Conservation (phyloP, 1,284 basidiomycete genomes). For the Cutaneotrichosporon sp. region DNA sequence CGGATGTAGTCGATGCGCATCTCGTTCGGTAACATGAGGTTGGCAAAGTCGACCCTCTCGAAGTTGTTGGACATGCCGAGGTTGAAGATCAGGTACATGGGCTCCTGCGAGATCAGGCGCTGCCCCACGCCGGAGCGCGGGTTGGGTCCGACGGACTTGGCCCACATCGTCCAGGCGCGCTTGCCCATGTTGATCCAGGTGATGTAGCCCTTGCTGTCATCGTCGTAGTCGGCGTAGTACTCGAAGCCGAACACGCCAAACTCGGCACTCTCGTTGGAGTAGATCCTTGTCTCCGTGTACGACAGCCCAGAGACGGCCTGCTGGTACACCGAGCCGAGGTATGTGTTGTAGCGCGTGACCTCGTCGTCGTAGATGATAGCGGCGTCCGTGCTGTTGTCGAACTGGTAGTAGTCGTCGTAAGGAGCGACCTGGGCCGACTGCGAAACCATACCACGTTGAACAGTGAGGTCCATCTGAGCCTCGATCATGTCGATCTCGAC, state of each 20-base stretch:
- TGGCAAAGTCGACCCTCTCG: constrained; percentile 51
- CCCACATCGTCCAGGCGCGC: constrained; percentile 60
- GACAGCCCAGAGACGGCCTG: constrained; percentile 72
- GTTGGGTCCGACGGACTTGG: constrained; percentile 63
- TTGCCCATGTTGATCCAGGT: constrained; percentile 65
- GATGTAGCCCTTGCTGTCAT: constrained; percentile 62
- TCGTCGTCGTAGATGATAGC: constrained; percentile 40
- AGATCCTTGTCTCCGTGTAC: constrained; percentile 58
- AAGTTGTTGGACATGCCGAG: constrained; percentile 54
- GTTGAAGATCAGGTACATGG: constrained; percentile 59
- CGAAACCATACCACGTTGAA: constrained; percentile 29
- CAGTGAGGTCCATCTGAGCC: constrained; percentile 54
- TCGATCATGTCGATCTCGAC: constrained; percentile 72
- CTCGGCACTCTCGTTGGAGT: constrained; percentile 49
- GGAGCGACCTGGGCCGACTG: constrained; percentile 44
- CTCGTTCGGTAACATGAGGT: constrained; percentile 55
- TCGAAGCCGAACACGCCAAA: constrained; percentile 65
- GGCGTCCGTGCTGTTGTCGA: constrained; percentile 57
- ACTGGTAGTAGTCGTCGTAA: constrained; percentile 67
- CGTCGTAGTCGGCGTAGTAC: constrained; percentile 63
- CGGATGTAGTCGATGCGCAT: constrained; percentile 56
- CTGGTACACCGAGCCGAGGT: constrained; percentile 75
- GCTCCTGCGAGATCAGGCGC: constrained; percentile 75
- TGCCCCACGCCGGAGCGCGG: constrained; percentile 60
- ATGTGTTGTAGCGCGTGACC: constrained; percentile 67